Conservation (phyloP, 78 protist species). For the Dictyostelium brefeldianum region DNA sequence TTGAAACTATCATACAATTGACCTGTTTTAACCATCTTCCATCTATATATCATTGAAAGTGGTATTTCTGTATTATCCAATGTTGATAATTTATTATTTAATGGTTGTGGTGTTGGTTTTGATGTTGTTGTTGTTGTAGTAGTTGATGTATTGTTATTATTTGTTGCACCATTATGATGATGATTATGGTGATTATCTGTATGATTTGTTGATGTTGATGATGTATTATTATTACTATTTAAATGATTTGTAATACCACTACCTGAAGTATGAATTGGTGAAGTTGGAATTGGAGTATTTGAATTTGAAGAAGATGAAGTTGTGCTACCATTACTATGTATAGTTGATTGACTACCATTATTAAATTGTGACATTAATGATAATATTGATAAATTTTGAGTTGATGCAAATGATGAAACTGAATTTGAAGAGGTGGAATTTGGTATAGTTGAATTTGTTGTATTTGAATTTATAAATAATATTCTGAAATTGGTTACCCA, state of each 20-base stretch:
- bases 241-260: neutral
- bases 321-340: conserved; percentile 2
- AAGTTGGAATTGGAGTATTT: conserved; percentile 22
- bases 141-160: neutral
- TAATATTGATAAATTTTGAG: neutral
- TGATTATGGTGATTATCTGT: neutral
- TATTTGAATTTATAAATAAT: conserved; percentile 57
- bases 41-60: conserved; percentile 46
- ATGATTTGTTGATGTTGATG: neutral
- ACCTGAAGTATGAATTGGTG: conserved; percentile 13
- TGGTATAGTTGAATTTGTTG: neutral
- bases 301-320: neutral
- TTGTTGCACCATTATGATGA: neutral
- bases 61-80: conserved; percentile 69
- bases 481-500: conserved; percentile 76
- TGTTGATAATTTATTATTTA: conserved; percentile 12
- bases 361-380: neutral
- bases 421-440: conserved; percentile 43
- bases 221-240: neutral
- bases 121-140: too few species aligned
- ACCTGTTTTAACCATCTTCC: conserved; percentile 66
- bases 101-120: too few species aligned
- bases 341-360: neutral
- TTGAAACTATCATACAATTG: conserved; percentile 40
- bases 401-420: conserved; percentile 28